These are phyloP conservation scores for Pyronema domesticum DNA, from an alignment of 495 filamentous ascomycete genomes.

Conservation along the genomic window DNA sequence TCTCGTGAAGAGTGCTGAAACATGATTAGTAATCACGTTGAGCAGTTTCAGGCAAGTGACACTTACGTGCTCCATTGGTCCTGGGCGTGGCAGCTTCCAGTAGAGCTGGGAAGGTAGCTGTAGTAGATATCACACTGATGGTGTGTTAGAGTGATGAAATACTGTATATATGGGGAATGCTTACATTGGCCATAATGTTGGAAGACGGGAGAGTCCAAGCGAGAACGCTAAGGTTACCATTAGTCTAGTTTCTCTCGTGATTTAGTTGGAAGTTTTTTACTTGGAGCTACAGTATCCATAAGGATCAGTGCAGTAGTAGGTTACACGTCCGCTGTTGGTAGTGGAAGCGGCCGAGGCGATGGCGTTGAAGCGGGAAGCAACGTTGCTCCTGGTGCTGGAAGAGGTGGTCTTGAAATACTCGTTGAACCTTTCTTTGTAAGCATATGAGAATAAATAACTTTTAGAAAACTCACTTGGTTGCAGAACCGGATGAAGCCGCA, in stretches of 20 bases:
- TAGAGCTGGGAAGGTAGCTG: slow-evolving; percentile 29
- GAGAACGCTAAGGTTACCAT: slow-evolving; percentile 27
- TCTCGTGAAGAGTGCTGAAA: slow-evolving; percentile 35
- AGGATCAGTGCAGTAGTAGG: slow-evolving; percentile 7
- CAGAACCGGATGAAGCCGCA: slow-evolving; percentile 33
- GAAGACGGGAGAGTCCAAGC: slow-evolving; percentile 38
- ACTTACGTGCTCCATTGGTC: slow-evolving; percentile 31
- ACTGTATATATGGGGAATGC: too few relatives aligned
- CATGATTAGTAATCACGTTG: neutral
- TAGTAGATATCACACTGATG: slow-evolving; percentile 36
- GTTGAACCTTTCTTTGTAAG: slow-evolving; percentile 22
- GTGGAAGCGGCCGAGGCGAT: slow-evolving; percentile 33
- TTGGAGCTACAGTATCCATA: neutral
- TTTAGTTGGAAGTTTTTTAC: neutral
- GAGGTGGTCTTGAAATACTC: slow-evolving; percentile 47
- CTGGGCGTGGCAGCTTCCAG: slow-evolving; percentile 36
- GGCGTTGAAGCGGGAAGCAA: slow-evolving; percentile 34
- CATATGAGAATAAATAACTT: neutral
- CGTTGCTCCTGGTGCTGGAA: slow-evolving; percentile 28
- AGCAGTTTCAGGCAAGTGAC: neutral
- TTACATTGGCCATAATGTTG: slow-evolving; percentile 34
- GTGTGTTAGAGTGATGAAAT: too few relatives aligned
- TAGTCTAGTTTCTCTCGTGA: neutral
- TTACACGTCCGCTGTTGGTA: neutral
- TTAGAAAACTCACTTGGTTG: slow-evolving; percentile 3